phyloP scores from a whole-genome alignment of 1,284 basidiomycete species.

The Ustilago crameri region DNA sequence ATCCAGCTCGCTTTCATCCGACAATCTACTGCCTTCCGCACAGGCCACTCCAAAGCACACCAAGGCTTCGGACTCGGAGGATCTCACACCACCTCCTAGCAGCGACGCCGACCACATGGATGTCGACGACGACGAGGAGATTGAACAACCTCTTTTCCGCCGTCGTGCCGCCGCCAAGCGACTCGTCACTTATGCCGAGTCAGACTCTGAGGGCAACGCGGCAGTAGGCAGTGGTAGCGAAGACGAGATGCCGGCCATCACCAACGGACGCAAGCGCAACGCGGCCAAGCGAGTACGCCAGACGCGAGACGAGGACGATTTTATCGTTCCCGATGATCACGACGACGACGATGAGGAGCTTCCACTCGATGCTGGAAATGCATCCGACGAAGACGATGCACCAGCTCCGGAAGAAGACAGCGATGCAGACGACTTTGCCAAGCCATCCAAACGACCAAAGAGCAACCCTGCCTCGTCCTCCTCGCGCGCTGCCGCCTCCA shows the following conservation, averaged over 20 bases:
- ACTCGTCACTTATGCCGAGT: constrained; percentile 51
- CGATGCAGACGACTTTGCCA: constrained; percentile 21
- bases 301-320: constrained; percentile 54
- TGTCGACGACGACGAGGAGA: constrained; percentile 41
- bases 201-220: constrained; percentile 47
- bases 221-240: constrained; percentile 36
- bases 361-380: constrained; percentile 30
- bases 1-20: constrained; percentile 39
- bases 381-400: constrained; percentile 22
- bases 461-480: constrained; percentile 10
- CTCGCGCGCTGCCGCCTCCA: constrained; percentile 16
- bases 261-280: constrained; percentile 18
- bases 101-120: constrained; percentile 39
- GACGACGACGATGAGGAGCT: constrained; percentile 36
- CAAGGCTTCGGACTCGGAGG: constrained; percentile 27
- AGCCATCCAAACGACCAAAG: constrained; percentile 19
- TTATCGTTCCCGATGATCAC: constrained; percentile 55
- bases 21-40: constrained; percentile 18
- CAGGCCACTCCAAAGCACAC: constrained; percentile 2
- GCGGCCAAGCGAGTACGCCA: constrained; percentile 33
- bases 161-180: constrained; percentile 48
- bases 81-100: constrained; percentile 46
- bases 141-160: constrained; percentile 43
- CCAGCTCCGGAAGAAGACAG: constrained; percentile 20
- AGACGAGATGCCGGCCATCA: constrained; percentile 25